Conservation (phyloP, 768 basidiomycete species). For the Tulasnella sp. region DNA sequence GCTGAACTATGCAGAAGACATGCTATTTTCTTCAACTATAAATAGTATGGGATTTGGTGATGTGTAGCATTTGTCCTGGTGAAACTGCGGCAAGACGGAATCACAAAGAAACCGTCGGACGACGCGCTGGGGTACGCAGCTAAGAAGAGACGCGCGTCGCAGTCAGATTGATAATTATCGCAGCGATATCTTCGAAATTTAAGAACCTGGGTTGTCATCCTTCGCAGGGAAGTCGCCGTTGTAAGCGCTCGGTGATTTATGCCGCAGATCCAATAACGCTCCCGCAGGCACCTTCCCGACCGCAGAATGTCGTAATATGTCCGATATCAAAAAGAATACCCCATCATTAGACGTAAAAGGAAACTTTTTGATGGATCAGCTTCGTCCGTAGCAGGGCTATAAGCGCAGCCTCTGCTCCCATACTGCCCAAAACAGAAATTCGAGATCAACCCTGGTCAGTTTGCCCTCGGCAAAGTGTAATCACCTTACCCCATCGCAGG, state of each 20-base stretch:
- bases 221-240: not conserved
- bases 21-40: not conserved
- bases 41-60: not conserved
- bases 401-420: not conserved
- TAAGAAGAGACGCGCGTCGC: not conserved
- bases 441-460: not conserved
- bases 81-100: not conserved
- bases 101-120: not conserved
- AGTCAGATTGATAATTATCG: not conserved
- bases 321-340: not conserved
- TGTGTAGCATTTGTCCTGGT: not conserved
- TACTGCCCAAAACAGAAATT: not conserved
- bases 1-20: not conserved
- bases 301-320: not conserved
- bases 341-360: not conserved
- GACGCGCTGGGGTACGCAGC: not conserved
- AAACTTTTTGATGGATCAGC: not conserved
- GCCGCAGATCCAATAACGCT: not conserved
- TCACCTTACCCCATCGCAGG: not conserved
- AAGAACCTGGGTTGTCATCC: not conserved
- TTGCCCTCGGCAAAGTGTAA: not conserved
- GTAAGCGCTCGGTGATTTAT: not conserved
- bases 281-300: not conserved
- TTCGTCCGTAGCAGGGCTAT: not conserved
- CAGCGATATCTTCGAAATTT: not conserved